phyloP scores from a whole-genome alignment of 371 early-diverging fungal genomes.

The Mucor mucedo region DNA sequence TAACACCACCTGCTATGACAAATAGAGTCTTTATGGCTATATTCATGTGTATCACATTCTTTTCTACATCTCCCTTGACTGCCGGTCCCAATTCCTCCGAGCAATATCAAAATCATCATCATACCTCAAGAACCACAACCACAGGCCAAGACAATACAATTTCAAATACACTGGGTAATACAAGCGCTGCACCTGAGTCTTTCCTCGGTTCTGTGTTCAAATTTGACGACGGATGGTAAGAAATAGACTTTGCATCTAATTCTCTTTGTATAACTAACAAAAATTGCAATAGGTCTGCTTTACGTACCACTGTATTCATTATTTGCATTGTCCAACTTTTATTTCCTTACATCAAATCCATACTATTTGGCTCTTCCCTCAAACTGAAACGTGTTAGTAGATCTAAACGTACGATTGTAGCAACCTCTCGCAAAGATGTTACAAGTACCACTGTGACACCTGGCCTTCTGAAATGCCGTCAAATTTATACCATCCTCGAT shows the following conservation, averaged over 20 bases:
- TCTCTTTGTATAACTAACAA: background rate
- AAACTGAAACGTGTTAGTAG: conserved; percentile 36
- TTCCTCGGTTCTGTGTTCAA: conserved; percentile 18
- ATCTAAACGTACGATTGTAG: conserved; percentile 13
- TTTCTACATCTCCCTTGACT: conserved; percentile 53
- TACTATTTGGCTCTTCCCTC: conserved; percentile 26
- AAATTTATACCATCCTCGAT: conserved; percentile 34
- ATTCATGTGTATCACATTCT: conserved; percentile 49
- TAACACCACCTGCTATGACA: conserved; percentile 36
- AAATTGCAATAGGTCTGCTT: conserved; percentile 19
- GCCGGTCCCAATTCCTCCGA: conserved; percentile 34
- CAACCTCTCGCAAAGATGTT: conserved; percentile 7
- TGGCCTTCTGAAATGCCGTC: conserved; percentile 38
- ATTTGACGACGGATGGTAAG: conserved; percentile 37
- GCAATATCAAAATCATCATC: conserved; percentile 45
- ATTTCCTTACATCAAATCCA: conserved; percentile 33
- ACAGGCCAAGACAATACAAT: conserved; percentile 5
- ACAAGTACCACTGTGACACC: conserved; percentile 20
- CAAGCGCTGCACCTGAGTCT: conserved; percentile 2
- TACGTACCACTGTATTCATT: conserved; percentile 38
- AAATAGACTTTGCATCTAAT: background rate
- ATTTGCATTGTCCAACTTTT: conserved; percentile 37
- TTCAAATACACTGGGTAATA: background rate
- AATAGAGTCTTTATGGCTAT: conserved; percentile 53
- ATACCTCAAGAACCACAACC: conserved; percentile 36